Evolutionary conservation across 2,329 filamentous ascomycete genomes (phyloP), one percentile per base, ranked within the genome.

Genomic region (Ceratocystis harringtonii): DNA sequence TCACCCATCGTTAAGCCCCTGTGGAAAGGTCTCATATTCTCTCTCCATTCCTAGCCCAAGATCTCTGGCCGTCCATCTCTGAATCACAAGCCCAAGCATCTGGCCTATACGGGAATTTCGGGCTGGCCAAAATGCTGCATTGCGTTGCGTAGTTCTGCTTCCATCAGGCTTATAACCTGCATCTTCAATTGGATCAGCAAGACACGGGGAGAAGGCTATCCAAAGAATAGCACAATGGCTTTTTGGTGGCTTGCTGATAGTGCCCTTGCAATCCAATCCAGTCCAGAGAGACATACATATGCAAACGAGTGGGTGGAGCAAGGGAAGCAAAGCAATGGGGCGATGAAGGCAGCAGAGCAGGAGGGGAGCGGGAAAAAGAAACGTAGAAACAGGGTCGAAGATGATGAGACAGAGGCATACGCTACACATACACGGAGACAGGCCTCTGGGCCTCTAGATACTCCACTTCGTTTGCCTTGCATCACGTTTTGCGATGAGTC

Each of bases 221-320:
- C 25, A 10, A 25, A 28, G 55, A 58, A n/a, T 32, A 58, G 28
- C 55, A 58, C 55, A 0, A 32, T 58, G 55, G 12, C 28, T 58
- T 36, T 58, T 58, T 58, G 55, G 17, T 44, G 22, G 60, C 60
- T 48, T 62, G 60, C 60, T 48, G 22, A 62, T 62, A 62, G 41
- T 62, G n/a, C 28, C 30, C n/a, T n/a, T 58, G 30, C 55, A 58
- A 58, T 58, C 55, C 25, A 58, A 32, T 30, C 30, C 52, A 57
- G 52, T 57, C 52, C 17, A 58, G 55, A 58, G n/a, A 58, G 55
- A 36, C 30, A 58, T 32, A 7, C 7, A 17, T 5, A 7, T 7
- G n/a, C n/a, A 25, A 12, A 58, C 30, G 15, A 36, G 28, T 25
- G 55, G 28, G 15, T 17, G 55, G n/a, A 58, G 55, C 55, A 58